A percentile compares a stretch with the other conserved stretches of the same genome.
These are phyloP conservation scores for Tilletia setariae DNA, from an alignment of 1,284 basidiomycete species.

Conservation along the genomic window DNA sequence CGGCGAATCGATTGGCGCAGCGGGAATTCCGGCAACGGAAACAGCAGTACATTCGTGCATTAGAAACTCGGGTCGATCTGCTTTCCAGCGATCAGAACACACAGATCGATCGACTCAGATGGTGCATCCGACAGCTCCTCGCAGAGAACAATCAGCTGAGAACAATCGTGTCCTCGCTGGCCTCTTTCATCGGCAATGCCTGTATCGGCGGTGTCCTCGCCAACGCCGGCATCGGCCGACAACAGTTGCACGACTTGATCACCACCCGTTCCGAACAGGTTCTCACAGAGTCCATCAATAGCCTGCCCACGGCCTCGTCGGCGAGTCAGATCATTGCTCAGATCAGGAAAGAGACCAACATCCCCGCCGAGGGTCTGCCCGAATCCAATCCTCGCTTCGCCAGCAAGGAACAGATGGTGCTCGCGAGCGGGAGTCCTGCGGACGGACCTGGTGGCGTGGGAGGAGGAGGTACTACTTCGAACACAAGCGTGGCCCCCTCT, in stretches of 20 bases:
- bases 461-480: no score
- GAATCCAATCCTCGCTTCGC: constrained; percentile 24
- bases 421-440: no score
- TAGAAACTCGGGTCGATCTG: constrained; percentile 45
- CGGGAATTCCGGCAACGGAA: constrained; percentile 48
- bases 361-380: constrained; percentile 43
- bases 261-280: constrained; percentile 35
- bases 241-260: constrained; percentile 35
- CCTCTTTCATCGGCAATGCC: constrained; percentile 38
- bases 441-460: no score
- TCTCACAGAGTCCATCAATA: constrained; percentile 42
- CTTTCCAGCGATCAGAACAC: constrained; percentile 45
- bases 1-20: constrained; percentile 47
- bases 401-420: background rate
- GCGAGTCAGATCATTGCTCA: constrained; percentile 40
- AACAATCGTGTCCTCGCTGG: constrained; percentile 32
- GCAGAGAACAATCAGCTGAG: constrained; percentile 46
- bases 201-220: constrained; percentile 37
- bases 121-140: constrained; percentile 35
- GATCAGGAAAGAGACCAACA: constrained; percentile 40
- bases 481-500: no score
- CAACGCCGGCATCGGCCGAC: constrained; percentile 31
- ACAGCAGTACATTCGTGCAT: constrained; percentile 48
- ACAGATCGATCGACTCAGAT: constrained; percentile 44
- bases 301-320: constrained; percentile 39